These are phyloP conservation scores for Rutstroemia sp. DNA, from an alignment of 2,329 filamentous ascomycete genomes.

Conservation along the genomic window DNA sequence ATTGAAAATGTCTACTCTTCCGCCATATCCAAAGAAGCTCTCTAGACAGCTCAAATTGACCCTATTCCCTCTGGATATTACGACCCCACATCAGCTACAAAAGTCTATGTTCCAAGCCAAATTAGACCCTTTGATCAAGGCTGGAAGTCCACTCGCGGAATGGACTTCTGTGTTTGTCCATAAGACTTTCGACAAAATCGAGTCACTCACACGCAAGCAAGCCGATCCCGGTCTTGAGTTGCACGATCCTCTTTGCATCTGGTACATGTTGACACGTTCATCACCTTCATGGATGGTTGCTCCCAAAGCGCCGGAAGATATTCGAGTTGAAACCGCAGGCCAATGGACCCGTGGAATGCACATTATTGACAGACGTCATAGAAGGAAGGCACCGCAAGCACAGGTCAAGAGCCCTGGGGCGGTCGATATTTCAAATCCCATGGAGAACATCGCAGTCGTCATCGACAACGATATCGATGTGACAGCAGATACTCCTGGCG, in stretches of 20 bases:
- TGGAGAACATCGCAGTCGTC: conserved; percentile 18
- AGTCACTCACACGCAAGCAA: conserved; percentile 50
- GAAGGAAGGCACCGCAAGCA: conserved; percentile 41
- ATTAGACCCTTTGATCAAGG: conserved; percentile 46
- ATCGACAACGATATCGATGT: conserved; percentile 37
- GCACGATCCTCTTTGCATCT: conserved; percentile 73
- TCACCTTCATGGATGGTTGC: conserved; percentile 51
- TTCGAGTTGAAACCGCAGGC: conserved; percentile 80
- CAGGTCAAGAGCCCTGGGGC: conserved; percentile 28
- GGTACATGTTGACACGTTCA: conserved; percentile 63
- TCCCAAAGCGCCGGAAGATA: conserved; percentile 60
- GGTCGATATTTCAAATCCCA: conserved; percentile 30
- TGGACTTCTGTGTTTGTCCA: conserved; percentile 68
- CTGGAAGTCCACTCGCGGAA: conserved; percentile 63
- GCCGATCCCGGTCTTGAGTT: conserved; percentile 55
- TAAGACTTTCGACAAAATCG: conserved; percentile 64
- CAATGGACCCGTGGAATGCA: conserved; percentile 96
- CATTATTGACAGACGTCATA: conserved; percentile 65
- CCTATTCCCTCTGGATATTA: conserved; percentile 72
- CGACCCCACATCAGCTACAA: conserved; percentile 59
- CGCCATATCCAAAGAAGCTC: conserved; percentile 56
- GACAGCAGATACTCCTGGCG: conserved; percentile 55
- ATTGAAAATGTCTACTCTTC: conserved; percentile 41
- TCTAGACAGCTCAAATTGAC: conserved; percentile 58
- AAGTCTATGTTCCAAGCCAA: conserved; percentile 50